These are phyloP conservation scores for Fusarium domesticum DNA, from an alignment of 2,329 filamentous ascomycete genomes.

Conservation along the genomic window DNA sequence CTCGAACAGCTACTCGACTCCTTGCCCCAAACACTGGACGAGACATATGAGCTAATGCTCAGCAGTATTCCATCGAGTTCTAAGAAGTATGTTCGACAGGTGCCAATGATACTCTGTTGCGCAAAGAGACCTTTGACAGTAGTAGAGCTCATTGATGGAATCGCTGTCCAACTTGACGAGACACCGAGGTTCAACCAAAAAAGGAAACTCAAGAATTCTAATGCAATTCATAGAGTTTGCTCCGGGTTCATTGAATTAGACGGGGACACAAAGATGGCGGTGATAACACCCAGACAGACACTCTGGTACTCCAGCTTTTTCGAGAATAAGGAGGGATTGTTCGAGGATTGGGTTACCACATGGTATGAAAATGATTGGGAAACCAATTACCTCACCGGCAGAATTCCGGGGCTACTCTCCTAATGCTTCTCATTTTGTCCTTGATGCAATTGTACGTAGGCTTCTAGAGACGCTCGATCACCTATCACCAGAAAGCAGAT, in stretches of 20 bases:
- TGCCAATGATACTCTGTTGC: constrained; percentile 5
- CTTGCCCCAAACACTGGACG: constrained; percentile 26
- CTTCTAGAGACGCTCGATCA: no score
- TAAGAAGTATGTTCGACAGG: not conserved
- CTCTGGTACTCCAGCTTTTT: constrained; percentile 12
- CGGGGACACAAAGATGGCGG: not conserved
- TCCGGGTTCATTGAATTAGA: constrained; percentile 6
- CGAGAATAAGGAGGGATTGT: constrained; percentile 1
- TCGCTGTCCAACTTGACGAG: constrained; percentile 5
- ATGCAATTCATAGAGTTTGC: constrained; percentile 7
- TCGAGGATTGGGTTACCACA: no score
- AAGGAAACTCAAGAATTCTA: constrained; percentile 1
- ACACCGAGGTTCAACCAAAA: constrained; percentile 2
- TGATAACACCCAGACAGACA: not conserved
- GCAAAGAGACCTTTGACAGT: constrained; percentile 1
- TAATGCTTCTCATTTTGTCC: no score
- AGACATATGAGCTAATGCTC: constrained; percentile 28
- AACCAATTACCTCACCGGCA: no score
- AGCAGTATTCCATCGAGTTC: not conserved
- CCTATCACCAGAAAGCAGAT: no score
- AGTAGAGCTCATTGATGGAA: constrained; percentile 1
- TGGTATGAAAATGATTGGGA: no score
- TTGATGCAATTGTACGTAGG: no score
- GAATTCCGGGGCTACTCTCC: no score
- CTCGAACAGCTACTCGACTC: constrained; percentile 27